phyloP scores from a whole-genome alignment of 148 eudicot species.

The Cornus suecica region DNA sequence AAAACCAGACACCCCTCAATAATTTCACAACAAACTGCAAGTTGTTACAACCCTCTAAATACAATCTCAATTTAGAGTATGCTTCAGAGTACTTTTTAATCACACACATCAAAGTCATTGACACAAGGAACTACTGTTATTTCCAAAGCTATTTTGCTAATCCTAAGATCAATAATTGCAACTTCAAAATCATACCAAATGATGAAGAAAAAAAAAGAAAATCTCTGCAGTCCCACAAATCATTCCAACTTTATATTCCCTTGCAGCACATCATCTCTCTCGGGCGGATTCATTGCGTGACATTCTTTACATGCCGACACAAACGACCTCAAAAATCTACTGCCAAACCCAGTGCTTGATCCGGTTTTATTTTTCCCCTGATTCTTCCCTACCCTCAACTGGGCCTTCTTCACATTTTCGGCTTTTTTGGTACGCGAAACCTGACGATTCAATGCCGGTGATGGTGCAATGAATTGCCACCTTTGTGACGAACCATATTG shows the following conservation, averaged over 20 bases:
- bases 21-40: not conserved
- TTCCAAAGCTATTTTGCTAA: slow-evolving; percentile 15
- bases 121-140: too few species aligned
- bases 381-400: slow-evolving; percentile 5
- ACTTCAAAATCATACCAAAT: slow-evolving; percentile 14
- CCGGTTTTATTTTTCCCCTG: not conserved
- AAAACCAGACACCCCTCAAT: not conserved
- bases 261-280: slow-evolving; percentile 1
- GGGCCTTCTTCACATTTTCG: slow-evolving; percentile 11
- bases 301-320: slow-evolving; percentile 64
- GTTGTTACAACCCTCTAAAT: not conserved
- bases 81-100: not conserved
- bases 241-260: not conserved
- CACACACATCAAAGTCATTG: not conserved
- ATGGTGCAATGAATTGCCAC: slow-evolving; percentile 63
- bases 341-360: slow-evolving; percentile 27
- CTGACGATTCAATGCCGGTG: slow-evolving; percentile 49
- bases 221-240: not conserved
- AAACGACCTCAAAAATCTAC: slow-evolving; percentile 47
- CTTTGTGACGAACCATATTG: slow-evolving; percentile 38
- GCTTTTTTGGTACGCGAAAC: slow-evolving; percentile 30
- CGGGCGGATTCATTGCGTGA: slow-evolving; percentile 49
- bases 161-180: slow-evolving; percentile 4
- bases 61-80: not conserved
- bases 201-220: not conserved